phyloP scores from a whole-genome alignment of 2,329 filamentous ascomycete genomes.

The Dactylonectria macrodidyma region DNA sequence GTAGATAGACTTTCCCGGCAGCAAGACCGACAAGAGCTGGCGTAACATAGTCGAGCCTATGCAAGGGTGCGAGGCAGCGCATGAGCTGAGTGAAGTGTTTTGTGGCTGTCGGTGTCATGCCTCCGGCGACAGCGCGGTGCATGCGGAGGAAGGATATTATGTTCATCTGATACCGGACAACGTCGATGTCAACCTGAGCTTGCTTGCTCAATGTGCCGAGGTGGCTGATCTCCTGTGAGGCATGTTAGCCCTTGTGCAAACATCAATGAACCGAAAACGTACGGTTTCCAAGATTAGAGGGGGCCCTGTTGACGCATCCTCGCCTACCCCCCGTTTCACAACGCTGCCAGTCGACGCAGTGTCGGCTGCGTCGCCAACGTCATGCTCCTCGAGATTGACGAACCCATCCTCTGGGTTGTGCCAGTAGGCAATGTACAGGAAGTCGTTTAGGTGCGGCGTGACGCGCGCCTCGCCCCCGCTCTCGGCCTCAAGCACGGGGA shows the following conservation, averaged over 20 bases:
- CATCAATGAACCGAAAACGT: constrained; percentile 35
- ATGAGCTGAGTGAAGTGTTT: constrained; percentile 80
- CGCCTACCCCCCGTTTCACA: constrained; percentile 55
- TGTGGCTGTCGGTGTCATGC: constrained; percentile 84
- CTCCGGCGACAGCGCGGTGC: constrained; percentile 86
- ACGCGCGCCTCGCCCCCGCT: constrained; percentile 65
- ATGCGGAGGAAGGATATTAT: constrained; percentile 89
- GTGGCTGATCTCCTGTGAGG: constrained; percentile 67
- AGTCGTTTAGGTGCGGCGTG: constrained; percentile 79
- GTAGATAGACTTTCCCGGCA: constrained; percentile 87
- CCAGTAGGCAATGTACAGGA: constrained; percentile 90
- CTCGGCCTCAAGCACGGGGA: constrained; percentile 75
- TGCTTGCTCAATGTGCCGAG: constrained; percentile 71
- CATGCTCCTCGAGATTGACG: constrained; percentile 78
- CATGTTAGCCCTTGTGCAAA: constrained; percentile 26
- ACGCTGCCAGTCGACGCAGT: constrained; percentile 61
- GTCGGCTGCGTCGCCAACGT: constrained; percentile 50
- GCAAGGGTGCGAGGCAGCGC: constrained; percentile 83
- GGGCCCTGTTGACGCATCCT: constrained; percentile 38
- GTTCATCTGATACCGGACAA: constrained; percentile 89
- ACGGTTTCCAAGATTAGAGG: constrained; percentile 62
- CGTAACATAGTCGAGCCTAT: constrained; percentile 84
- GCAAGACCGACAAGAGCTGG: constrained; percentile 88
- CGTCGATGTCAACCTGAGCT: constrained; percentile 80
- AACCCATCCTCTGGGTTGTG: constrained; percentile 82